A percentile compares a stretch with the other conserved stretches of the same genome.
Evolutionary conservation across 768 basidiomycete species (phyloP).

Genomic region (Boletus pseudo-olivaceus): DNA sequence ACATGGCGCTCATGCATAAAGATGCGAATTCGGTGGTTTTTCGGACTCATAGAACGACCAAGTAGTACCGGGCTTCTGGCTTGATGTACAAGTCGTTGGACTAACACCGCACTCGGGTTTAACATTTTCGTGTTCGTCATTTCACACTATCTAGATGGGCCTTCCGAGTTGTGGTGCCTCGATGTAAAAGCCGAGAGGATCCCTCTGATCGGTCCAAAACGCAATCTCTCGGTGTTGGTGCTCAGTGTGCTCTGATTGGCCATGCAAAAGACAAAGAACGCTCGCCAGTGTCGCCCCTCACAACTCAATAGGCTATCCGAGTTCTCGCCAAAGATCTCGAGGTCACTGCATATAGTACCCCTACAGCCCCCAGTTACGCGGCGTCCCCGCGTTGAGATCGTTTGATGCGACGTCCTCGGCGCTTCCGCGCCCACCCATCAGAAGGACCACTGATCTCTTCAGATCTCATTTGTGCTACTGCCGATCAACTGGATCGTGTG

Average conservation of each 20-base stretch:
- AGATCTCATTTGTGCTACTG: constrained; percentile 2
- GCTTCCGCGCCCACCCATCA: constrained; percentile 1
- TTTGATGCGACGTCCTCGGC: constrained; percentile 19
- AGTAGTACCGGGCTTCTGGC: background rate
- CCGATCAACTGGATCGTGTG: background rate
- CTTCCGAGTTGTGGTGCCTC: background rate
- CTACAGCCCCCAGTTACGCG: background rate
- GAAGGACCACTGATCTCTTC: constrained; percentile 1
- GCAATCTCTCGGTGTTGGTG: background rate
- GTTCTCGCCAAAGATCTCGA: background rate
- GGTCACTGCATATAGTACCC: constrained; percentile 4
- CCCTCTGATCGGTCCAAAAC: background rate
- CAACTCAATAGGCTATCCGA: background rate
- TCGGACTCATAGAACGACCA: background rate
- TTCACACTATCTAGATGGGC: background rate
- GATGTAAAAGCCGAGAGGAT: background rate
- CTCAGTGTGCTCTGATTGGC: background rate
- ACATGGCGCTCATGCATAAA: background rate
- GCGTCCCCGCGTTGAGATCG: background rate
- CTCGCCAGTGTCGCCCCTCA: background rate
- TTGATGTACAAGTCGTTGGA: background rate
- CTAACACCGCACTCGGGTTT: background rate
- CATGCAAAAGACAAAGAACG: background rate
- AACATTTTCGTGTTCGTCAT: background rate
- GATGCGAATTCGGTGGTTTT: background rate